Conservation (phyloP, 345 rosid species). For the Dovyalis caffra region DNA sequence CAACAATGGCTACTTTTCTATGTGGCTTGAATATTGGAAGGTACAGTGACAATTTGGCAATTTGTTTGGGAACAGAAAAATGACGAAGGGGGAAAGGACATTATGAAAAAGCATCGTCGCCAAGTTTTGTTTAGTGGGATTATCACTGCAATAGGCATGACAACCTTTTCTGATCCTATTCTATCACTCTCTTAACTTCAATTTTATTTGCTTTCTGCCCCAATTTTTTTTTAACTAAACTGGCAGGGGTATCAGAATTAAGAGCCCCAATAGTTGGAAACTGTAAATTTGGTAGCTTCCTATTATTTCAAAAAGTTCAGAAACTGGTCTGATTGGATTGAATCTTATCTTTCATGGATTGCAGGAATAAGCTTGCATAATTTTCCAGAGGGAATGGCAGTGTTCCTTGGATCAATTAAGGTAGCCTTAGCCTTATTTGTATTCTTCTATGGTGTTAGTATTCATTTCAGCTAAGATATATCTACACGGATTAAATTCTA, state of each 20-base stretch:
- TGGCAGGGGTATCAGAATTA: not conserved
- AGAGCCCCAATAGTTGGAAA: not conserved
- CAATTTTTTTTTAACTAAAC: not conserved
- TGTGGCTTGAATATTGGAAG: conserved; percentile 5
- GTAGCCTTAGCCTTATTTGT: conserved; percentile 33
- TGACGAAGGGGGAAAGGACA: conserved; percentile 77
- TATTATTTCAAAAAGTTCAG: not conserved
- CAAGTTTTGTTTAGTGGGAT: conserved; percentile 93
- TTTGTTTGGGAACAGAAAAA: conserved; percentile 53
- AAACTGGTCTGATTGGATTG: conserved; percentile 11
- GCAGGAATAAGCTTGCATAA: conserved; percentile 98
- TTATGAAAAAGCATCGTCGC: conserved; percentile 79
- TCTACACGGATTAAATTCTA: not conserved
- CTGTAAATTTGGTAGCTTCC: conserved; percentile 5
- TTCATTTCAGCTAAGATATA: not conserved
- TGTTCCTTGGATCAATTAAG: conserved; percentile 96
- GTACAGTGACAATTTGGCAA: conserved; percentile 22
- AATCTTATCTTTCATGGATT: conserved; percentile 20
- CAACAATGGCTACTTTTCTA: conserved; percentile 1
- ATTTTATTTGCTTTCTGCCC: not conserved
- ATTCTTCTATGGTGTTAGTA: not conserved
- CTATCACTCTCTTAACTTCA: conserved; percentile 1
- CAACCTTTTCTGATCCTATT: conserved; percentile 11
- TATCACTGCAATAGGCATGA: conserved; percentile 84
- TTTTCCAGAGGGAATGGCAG: conserved; percentile 99